Percentiles rank a stretch among this genome's conserved stretches.
phyloP scores from a whole-genome alignment of 1,284 basidiomycete species.

The Takashimella koratensis region DNA sequence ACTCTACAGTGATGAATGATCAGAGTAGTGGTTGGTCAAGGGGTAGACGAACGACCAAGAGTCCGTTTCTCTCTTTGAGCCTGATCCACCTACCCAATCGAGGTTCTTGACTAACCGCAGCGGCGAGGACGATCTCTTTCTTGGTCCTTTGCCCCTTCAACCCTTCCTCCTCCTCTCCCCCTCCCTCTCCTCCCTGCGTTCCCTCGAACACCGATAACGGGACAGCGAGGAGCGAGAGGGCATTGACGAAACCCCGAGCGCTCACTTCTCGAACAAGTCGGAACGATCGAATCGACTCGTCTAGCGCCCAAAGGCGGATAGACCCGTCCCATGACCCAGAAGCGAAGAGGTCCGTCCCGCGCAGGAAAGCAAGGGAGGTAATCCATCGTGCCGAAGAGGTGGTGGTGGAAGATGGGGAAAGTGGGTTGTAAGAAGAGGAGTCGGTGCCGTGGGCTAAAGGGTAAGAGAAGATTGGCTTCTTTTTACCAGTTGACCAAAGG shows the following conservation, averaged over 20 bases:
- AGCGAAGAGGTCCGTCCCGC: slow-evolving; percentile 86
- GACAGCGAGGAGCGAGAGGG: slow-evolving; percentile 71
- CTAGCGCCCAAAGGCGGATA: slow-evolving; percentile 85
- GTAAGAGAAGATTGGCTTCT: slow-evolving; percentile 87
- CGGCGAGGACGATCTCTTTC: slow-evolving; percentile 62
- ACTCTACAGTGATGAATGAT: no score
- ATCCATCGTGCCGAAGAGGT: slow-evolving; percentile 76
- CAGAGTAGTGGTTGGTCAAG: not conserved
- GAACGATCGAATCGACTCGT: slow-evolving; percentile 71
- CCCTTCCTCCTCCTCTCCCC: slow-evolving; percentile 11
- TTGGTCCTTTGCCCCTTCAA: slow-evolving; percentile 32
- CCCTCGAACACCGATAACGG: slow-evolving; percentile 52
- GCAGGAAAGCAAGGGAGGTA: slow-evolving; percentile 72
- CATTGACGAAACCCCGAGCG: slow-evolving; percentile 79
- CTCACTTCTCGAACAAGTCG: slow-evolving; percentile 56
- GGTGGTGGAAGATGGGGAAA: slow-evolving; percentile 61
- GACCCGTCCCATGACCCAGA: slow-evolving; percentile 91
- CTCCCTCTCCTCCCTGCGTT: slow-evolving; percentile 7
- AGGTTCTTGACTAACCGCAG: slow-evolving; percentile 80
- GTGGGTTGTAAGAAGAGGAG: slow-evolving; percentile 20
- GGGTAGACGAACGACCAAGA: slow-evolving; percentile 54
- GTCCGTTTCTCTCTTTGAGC: slow-evolving; percentile 67
- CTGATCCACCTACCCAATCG: slow-evolving; percentile 83
- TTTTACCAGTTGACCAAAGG: slow-evolving; percentile 90
- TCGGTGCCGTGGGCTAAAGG: slow-evolving; percentile 73